A percentile compares a stretch with the other conserved stretches of the same genome.
Evolutionary conservation across 164 flowering plant species (phyloP).

Genomic region (Tetracentron sinense): DNA sequence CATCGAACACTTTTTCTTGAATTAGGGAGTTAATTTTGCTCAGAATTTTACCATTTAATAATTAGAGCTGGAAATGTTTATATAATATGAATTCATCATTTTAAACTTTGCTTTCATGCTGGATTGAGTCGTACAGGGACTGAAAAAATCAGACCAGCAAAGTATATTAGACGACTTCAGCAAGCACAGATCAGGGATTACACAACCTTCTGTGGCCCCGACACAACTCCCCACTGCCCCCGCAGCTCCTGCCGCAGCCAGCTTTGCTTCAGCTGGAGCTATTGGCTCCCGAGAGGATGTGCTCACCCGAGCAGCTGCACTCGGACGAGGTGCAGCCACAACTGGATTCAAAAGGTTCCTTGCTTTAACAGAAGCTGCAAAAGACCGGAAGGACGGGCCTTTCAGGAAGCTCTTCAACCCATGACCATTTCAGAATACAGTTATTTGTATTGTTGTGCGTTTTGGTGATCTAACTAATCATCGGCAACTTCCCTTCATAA

Average conservation of each 20-base stretch:
- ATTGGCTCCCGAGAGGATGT: constrained; percentile 81
- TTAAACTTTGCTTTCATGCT: background rate
- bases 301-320: constrained; percentile 91
- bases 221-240: constrained; percentile 33
- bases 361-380: constrained; percentile 95
- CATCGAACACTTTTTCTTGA: too few species aligned
- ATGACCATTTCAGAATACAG: constrained; percentile 22
- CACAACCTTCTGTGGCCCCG: constrained; percentile 44
- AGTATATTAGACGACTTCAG: constrained; percentile 85
- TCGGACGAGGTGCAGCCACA: constrained; percentile 94
- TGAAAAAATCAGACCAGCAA: constrained; percentile 88
- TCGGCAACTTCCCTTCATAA: too few species aligned
- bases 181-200: constrained; percentile 66
- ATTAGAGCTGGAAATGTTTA: too few species aligned
- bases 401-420: constrained; percentile 84
- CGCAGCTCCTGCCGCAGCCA: constrained; percentile 25
- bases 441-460: too few species aligned
- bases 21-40: background rate
- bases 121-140: constrained; percentile 56
- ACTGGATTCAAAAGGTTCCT: constrained; percentile 92
- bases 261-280: constrained; percentile 34
- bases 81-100: background rate
- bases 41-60: background rate
- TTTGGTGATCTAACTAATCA: too few species aligned
- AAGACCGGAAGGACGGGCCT: constrained; percentile 93